phyloP scores from a whole-genome alignment of 1,139 yeast genomes.

The Taphrina confusa region DNA sequence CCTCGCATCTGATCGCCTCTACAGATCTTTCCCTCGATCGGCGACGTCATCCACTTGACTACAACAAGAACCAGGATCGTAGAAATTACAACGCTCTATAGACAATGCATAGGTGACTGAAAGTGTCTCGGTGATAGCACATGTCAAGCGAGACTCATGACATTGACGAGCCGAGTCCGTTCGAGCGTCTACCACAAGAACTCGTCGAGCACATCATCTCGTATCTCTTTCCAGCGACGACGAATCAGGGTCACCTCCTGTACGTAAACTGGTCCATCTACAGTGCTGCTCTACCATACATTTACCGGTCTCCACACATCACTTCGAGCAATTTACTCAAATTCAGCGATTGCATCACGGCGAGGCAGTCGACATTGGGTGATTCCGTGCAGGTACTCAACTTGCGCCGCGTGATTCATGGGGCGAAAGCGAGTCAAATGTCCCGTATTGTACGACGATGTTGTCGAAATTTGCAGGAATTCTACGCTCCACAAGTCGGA shows the following conservation, averaged over 20 bases:
- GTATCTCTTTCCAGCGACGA: slow-evolving; percentile 47
- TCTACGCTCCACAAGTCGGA: slow-evolving; percentile 92
- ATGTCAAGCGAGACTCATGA: background rate
- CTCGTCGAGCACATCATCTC: slow-evolving; percentile 57
- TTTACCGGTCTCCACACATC: slow-evolving; percentile 66
- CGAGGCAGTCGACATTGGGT: slow-evolving; percentile 42
- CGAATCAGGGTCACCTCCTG: slow-evolving; percentile 55
- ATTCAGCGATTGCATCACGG: slow-evolving; percentile 68
- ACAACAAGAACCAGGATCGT: no score
- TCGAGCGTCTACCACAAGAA: slow-evolving; percentile 57
- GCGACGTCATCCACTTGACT: background rate
- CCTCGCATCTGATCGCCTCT: slow-evolving; percentile 5
- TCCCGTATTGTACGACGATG: slow-evolving; percentile 79
- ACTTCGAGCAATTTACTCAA: slow-evolving; percentile 65
- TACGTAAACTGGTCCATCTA: slow-evolving; percentile 66
- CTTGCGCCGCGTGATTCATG: slow-evolving; percentile 74
- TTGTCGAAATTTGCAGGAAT: slow-evolving; percentile 59
- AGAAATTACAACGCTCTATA: no score
- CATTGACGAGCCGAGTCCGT: background rate
- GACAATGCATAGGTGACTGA: no score
- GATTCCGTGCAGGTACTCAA: slow-evolving; percentile 54
- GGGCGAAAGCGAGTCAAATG: slow-evolving; percentile 90
- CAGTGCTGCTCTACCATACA: slow-evolving; percentile 57
- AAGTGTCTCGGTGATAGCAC: no score
- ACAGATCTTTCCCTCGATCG: background rate